phyloP scores from a whole-genome alignment of 108 stramenopile genomes.

The Seminavis robusta region DNA sequence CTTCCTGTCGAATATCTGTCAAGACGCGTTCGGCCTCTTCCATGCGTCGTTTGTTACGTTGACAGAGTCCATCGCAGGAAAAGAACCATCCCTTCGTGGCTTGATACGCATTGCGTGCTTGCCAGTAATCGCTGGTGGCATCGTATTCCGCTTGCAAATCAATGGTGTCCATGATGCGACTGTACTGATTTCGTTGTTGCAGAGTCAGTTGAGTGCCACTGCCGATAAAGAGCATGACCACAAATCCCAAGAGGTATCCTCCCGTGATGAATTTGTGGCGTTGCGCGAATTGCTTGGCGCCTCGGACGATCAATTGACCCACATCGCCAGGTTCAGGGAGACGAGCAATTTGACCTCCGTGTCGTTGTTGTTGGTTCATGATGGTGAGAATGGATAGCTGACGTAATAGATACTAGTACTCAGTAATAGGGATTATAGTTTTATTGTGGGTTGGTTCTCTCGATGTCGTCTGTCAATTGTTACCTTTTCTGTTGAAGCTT shows the following conservation, averaged over 20 bases:
- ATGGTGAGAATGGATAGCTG: too few species aligned
- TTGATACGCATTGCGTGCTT: constrained; percentile 58
- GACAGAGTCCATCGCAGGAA: constrained; percentile 72
- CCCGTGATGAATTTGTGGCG: constrained; percentile 66
- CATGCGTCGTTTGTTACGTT: constrained; percentile 72
- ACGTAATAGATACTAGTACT: too few species aligned
- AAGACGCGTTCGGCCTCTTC: constrained; percentile 49
- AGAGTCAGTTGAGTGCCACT: constrained; percentile 61
- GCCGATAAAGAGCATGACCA: constrained; percentile 56
- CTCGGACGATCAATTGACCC: constrained; percentile 34
- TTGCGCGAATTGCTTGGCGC: constrained; percentile 40
- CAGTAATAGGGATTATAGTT: too few species aligned
- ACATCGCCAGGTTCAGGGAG: constrained; percentile 46
- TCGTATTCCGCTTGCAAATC: constrained; percentile 77
- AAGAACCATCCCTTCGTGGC: constrained; percentile 82
- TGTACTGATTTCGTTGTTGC: constrained; percentile 63
- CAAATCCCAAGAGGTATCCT: constrained; percentile 66
- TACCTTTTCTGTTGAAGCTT: too few species aligned
- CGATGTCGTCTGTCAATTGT: too few species aligned
- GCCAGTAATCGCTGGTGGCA: constrained; percentile 52
- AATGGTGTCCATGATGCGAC: constrained; percentile 75
- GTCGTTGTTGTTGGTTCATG: constrained; percentile 3
- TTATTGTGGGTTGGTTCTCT: too few species aligned
- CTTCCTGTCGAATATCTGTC: constrained; percentile 70
- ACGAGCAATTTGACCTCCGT: constrained; percentile 4